These are phyloP conservation scores for Stemphylium vesicarium DNA, from an alignment of 2,329 filamentous ascomycete genomes.

Conservation along the genomic window DNA sequence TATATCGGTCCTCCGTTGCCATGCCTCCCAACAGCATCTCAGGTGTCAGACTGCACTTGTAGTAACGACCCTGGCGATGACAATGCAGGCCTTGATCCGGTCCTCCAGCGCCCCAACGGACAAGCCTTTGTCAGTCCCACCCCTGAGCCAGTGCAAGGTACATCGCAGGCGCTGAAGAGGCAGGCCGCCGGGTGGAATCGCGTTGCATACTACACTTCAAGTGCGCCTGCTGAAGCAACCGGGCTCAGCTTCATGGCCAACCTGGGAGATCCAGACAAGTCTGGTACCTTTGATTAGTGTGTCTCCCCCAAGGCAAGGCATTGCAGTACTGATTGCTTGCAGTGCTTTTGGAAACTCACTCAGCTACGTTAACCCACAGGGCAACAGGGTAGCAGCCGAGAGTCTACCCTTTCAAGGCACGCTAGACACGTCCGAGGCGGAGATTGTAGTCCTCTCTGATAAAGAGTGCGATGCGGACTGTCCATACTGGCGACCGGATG, in stretches of 20 bases:
- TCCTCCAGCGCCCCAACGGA: constrained; percentile 1
- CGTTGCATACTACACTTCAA: constrained; percentile 57
- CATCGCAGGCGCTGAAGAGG: neutral
- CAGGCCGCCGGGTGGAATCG: constrained; percentile 49
- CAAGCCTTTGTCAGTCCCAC: neutral
- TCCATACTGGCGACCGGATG: constrained; percentile 56
- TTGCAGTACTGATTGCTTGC: constrained; percentile 8
- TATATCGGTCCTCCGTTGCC: constrained; percentile 11
- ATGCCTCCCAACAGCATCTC: constrained; percentile 12
- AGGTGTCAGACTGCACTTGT: neutral
- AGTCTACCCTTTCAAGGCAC: constrained; percentile 59
- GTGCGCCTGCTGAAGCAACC: constrained; percentile 49
- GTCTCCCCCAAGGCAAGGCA: neutral
- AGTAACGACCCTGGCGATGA: neutral
- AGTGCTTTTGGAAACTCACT: constrained; percentile 64
- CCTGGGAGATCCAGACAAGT: constrained; percentile 59
- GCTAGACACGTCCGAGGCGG: constrained; percentile 42
- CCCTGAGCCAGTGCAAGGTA: neutral
- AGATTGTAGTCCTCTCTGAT: constrained; percentile 47
- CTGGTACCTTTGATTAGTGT: constrained; percentile 61
- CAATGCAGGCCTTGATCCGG: neutral
- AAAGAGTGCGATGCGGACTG: constrained; percentile 56
- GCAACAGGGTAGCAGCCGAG: constrained; percentile 54
- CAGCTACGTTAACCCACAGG: constrained; percentile 59
- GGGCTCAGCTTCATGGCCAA: constrained; percentile 67